Percentiles rank a stretch among this genome's conserved stretches.
Evolutionary conservation across 768 basidiomycete genomes (phyloP).

Genomic region (Thelephora aurantiotincta): DNA sequence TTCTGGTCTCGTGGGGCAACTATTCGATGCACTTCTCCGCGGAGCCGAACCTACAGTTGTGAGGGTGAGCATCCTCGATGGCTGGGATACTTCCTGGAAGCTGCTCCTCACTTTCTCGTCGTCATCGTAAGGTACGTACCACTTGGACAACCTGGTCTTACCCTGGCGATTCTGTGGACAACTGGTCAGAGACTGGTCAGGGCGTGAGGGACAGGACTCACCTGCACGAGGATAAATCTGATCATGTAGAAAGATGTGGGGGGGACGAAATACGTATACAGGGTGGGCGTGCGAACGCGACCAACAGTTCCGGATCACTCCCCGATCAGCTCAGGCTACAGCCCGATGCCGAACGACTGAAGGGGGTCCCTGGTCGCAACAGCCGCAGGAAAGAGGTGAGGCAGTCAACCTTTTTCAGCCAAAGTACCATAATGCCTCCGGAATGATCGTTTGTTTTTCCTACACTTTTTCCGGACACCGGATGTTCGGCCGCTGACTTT

Average conservation of each 20-base stretch:
- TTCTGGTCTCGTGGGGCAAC: slow-evolving; percentile 97
- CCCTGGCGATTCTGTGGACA: slow-evolving; percentile 88
- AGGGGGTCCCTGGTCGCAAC: too few relatives aligned
- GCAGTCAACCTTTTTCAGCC: too few relatives aligned
- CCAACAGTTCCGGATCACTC: too few relatives aligned
- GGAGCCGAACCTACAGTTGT: slow-evolving; percentile 64
- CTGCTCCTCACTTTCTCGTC: slow-evolving; percentile 74
- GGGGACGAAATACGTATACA: too few relatives aligned
- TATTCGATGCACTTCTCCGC: slow-evolving; percentile 92
- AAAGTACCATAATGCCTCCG: too few relatives aligned
- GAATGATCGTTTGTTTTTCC: too few relatives aligned
- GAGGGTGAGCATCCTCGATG: background rate
- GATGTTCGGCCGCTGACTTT: too few relatives aligned
- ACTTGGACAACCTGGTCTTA: slow-evolving; percentile 93
- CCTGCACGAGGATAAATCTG: slow-evolving; percentile 95
- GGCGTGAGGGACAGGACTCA: slow-evolving; percentile 16
- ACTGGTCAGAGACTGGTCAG: background rate
- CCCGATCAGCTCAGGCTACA: too few relatives aligned
- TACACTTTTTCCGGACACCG: too few relatives aligned
- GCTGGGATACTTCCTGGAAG: background rate
- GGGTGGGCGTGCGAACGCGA: too few relatives aligned
- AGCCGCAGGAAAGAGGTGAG: too few relatives aligned
- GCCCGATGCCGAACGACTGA: too few relatives aligned
- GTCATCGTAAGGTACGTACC: slow-evolving; percentile 98
- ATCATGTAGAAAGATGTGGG: slow-evolving; percentile 44